Percentiles rank a stretch among this genome's conserved stretches.
phyloP scores from a whole-genome alignment of 352 stramenopile genomes.

The Thraustochytrium sp. region DNA sequence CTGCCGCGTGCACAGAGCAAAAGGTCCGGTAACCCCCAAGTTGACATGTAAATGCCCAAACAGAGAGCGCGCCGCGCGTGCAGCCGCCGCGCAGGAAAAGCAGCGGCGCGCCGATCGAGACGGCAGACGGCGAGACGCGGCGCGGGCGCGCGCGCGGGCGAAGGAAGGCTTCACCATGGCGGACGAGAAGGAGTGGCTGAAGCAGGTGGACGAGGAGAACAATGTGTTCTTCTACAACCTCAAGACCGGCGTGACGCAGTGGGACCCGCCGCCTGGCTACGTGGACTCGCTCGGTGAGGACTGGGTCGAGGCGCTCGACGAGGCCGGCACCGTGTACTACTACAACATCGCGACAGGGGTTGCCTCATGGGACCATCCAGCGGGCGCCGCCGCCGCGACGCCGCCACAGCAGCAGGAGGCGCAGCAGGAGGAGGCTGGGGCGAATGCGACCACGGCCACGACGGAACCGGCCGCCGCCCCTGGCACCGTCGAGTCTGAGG shows the following conservation, averaged over 20 bases:
- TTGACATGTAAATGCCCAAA: no score
- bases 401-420: no score
- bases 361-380: conserved; percentile 8
- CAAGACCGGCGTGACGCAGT: neutral
- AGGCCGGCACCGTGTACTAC: neutral
- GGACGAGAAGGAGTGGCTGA: neutral
- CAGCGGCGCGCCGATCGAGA: no score
- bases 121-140: no score
- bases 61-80: no score
- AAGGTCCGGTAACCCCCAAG: no score
- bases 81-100: no score
- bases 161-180: neutral
- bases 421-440: no score
- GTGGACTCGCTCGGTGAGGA: conserved; percentile 7
- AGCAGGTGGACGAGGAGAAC: conserved; percentile 24
- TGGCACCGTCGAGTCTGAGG: neutral
- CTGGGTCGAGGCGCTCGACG: conserved; percentile 22
- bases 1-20: no score
- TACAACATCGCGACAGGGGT: conserved; percentile 23
- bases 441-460: no score
- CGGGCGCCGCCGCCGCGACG: neutral
- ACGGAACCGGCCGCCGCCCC: no score
- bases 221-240: conserved; percentile 29
- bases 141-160: no score
- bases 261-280: neutral